phyloP scores from a whole-genome alignment of 495 filamentous ascomycete genomes.

The Xylaria venustula region DNA sequence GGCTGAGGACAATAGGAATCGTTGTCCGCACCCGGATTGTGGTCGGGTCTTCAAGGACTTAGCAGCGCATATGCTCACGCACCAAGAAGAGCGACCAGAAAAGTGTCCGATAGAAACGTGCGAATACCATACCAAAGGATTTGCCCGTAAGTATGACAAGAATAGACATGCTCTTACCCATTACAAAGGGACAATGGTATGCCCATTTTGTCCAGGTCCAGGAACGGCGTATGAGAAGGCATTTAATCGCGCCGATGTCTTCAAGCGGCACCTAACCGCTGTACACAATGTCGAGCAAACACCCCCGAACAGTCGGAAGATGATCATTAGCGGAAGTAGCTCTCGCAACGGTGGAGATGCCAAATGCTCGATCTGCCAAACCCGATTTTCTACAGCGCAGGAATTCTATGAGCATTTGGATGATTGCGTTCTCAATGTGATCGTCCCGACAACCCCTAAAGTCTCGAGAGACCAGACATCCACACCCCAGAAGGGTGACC shows the following conservation, averaged over 20 bases:
- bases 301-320: constrained; percentile 93
- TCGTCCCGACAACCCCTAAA: constrained; percentile 81
- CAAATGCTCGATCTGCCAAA: constrained; percentile 93
- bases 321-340: constrained; percentile 57
- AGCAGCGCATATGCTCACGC: constrained; percentile 95
- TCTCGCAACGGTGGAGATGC: constrained; percentile 69
- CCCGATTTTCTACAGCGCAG: constrained; percentile 86
- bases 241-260: constrained; percentile 98
- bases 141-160: constrained; percentile 98
- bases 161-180: constrained; percentile 96
- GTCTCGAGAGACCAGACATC: constrained; percentile 56
- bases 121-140: constrained; percentile 94
- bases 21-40: constrained; percentile 81
- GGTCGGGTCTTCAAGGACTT: constrained; percentile 88
- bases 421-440: constrained; percentile 93
- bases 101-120: constrained; percentile 96
- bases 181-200: constrained; percentile 99
- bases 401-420: constrained; percentile 99
- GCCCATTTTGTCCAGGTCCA: constrained; percentile 93
- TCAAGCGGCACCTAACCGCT: constrained; percentile 94
- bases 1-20: constrained; percentile 34
- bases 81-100: constrained; percentile 89
- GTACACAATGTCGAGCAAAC: constrained; percentile 96
- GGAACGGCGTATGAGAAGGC: constrained; percentile 95
- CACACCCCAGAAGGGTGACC: constrained; percentile 45